A percentile compares a stretch with the other conserved stretches of the same genome.
These are phyloP conservation scores for Lepidopterella palustris DNA, from an alignment of 495 filamentous ascomycete species.

Conservation along the genomic window DNA sequence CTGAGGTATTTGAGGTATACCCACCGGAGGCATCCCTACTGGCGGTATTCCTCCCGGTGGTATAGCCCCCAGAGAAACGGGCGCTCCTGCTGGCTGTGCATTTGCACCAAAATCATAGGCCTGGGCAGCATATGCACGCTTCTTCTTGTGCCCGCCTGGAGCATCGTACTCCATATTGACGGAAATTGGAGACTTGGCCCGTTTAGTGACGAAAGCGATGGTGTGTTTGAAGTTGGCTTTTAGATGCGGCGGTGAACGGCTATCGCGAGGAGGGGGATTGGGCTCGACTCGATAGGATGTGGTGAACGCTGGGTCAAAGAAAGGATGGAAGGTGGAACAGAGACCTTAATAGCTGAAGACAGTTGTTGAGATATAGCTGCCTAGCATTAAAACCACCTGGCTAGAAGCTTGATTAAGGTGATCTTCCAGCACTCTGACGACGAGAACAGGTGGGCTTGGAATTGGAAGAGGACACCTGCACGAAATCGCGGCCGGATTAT, in stretches of 20 bases:
- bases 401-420: background rate
- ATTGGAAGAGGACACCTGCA: slow-evolving; percentile 1
- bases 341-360: too few species aligned
- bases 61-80: slow-evolving; percentile 34
- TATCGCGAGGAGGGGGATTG: background rate
- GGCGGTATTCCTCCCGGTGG: slow-evolving; percentile 36
- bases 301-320: background rate
- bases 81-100: slow-evolving; percentile 52
- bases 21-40: slow-evolving; percentile 20
- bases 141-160: slow-evolving; percentile 51
- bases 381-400: background rate
- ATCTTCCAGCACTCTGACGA: background rate
- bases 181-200: background rate
- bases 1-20: slow-evolving; percentile 9
- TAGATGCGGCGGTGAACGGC: background rate
- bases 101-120: slow-evolving; percentile 96
- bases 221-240: background rate
- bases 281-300: background rate
- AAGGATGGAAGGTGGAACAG: too few species aligned
- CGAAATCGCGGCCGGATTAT: too few species aligned
- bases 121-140: slow-evolving; percentile 85
- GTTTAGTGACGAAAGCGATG: background rate
- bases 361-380: background rate
- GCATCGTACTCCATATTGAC: slow-evolving; percentile 11
- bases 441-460: background rate